Percentiles rank a stretch among this genome's conserved stretches.
Evolutionary conservation across 2,329 filamentous ascomycete species (phyloP).

Genomic region (Colletotrichum agaves): DNA sequence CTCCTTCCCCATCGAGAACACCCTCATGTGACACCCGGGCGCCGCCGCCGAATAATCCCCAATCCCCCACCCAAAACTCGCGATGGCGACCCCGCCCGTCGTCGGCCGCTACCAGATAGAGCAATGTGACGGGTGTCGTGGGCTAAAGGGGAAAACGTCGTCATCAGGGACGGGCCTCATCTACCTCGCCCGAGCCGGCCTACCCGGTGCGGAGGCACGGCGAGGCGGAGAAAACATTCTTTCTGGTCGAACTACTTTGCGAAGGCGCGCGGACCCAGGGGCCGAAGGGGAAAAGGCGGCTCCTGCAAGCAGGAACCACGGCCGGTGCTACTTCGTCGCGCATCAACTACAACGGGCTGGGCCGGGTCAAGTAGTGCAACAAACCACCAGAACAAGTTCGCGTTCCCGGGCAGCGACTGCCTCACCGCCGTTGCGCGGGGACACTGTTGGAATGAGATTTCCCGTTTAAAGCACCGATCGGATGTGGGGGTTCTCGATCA

Average conservation of each 20-base stretch:
- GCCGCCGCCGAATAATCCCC: conserved; percentile 30
- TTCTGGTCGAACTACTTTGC: conserved; percentile 38
- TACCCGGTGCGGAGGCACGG: conserved; percentile 18
- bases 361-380: conserved; percentile 11
- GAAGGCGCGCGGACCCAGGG: no score
- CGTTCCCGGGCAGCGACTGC: conserved; percentile 11
- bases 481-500: no score
- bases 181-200: conserved; percentile 29
- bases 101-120: conserved; percentile 35
- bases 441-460: conserved; percentile 30
- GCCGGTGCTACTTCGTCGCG: conserved; percentile 18
- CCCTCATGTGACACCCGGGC: conserved; percentile 29
- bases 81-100: conserved; percentile 30
- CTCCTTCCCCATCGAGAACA: conserved; percentile 37
- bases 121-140: conserved; percentile 33
- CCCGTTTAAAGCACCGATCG: background rate
- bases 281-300: conserved; percentile 12
- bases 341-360: conserved; percentile 26
- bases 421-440: conserved; percentile 27
- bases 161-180: conserved; percentile 32
- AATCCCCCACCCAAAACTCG: conserved; percentile 6
- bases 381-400: conserved; percentile 15
- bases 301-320: conserved; percentile 31
- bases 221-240: conserved; percentile 21
- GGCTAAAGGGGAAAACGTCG: conserved; percentile 8